Percentiles rank a stretch among this genome's conserved stretches.
phyloP scores from a whole-genome alignment of 768 basidiomycete species.

The Sarcomyxa edulis region DNA sequence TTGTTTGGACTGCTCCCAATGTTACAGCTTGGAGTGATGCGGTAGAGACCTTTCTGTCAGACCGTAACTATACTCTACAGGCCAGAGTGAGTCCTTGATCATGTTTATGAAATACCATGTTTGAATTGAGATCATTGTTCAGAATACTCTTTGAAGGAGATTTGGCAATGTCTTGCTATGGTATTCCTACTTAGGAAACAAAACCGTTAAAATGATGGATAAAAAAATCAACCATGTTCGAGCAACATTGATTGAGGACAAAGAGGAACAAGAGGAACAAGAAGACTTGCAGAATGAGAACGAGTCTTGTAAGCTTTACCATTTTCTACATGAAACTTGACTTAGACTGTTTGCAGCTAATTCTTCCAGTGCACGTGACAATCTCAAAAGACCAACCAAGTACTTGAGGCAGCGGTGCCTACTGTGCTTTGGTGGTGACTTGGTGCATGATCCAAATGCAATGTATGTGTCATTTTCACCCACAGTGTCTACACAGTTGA shows the following conservation, averaged over 20 bases:
- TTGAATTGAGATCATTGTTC: neutral
- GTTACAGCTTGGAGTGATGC: slow-evolving; percentile 21
- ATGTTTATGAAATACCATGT: too few species aligned
- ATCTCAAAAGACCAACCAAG: slow-evolving; percentile 1
- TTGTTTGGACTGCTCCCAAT: slow-evolving; percentile 20
- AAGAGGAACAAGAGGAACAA: too few species aligned
- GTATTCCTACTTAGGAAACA: too few species aligned
- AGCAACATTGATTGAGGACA: too few species aligned
- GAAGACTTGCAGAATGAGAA: too few species aligned
- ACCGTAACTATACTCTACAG: slow-evolving; percentile 15
- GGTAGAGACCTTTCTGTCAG: slow-evolving; percentile 16
- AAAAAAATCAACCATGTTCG: too few species aligned
- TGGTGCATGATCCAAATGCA: neutral
- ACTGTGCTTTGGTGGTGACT: slow-evolving; percentile 5
- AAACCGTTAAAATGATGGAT: too few species aligned
- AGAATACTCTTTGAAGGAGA: slow-evolving; percentile 17
- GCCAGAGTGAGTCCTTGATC: slow-evolving; percentile 6
- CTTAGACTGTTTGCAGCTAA: too few species aligned
- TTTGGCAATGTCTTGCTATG: slow-evolving; percentile 22
- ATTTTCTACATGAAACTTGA: too few species aligned
- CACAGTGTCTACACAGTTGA: too few species aligned
- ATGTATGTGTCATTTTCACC: neutral
- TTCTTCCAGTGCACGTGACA: too few species aligned
- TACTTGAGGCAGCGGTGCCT: slow-evolving; percentile 7
- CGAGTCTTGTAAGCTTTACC: too few species aligned